These are phyloP conservation scores for Neoarthrinium moseri DNA, from an alignment of 2,329 filamentous ascomycete genomes.

Conservation along the genomic window DNA sequence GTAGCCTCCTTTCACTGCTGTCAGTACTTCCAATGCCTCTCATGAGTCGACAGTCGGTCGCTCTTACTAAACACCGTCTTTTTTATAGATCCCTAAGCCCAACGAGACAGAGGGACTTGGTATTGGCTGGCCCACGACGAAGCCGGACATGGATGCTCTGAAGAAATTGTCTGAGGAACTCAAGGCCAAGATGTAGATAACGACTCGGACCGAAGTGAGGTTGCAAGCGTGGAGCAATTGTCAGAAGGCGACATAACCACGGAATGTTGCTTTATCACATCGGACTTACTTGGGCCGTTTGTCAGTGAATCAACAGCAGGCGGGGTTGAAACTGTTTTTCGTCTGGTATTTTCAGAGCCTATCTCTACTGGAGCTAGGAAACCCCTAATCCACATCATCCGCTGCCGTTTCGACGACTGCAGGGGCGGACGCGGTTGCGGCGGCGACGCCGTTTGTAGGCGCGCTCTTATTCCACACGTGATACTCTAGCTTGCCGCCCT, in stretches of 20 bases:
- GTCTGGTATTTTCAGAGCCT: no score
- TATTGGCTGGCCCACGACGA: constrained; percentile 75
- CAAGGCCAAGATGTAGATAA: constrained; percentile 73
- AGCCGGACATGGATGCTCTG: constrained; percentile 77
- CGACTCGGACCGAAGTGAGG: neutral
- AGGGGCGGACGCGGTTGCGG: constrained; percentile 10
- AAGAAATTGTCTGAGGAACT: constrained; percentile 79
- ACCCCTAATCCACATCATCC: constrained; percentile 44
- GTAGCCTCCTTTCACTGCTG: neutral
- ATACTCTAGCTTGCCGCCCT: constrained; percentile 68
- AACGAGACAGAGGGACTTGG: constrained; percentile 77
- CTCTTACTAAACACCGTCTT: no score
- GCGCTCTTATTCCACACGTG: constrained; percentile 45
- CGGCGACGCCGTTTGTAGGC: constrained; percentile 17
- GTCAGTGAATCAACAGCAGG: no score
- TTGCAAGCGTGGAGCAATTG: no score
- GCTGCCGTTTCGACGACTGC: constrained; percentile 33
- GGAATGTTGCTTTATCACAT: no score
- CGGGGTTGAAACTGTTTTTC: no score
- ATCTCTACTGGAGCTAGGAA: no score
- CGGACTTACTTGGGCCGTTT: no score
- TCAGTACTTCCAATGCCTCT: no score
- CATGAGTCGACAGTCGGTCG: no score
- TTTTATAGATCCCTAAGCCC: constrained; percentile 90
- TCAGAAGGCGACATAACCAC: no score